phyloP scores from a whole-genome alignment of 2,329 filamentous ascomycete genomes.

The Phaeosphaeria sp. region DNA sequence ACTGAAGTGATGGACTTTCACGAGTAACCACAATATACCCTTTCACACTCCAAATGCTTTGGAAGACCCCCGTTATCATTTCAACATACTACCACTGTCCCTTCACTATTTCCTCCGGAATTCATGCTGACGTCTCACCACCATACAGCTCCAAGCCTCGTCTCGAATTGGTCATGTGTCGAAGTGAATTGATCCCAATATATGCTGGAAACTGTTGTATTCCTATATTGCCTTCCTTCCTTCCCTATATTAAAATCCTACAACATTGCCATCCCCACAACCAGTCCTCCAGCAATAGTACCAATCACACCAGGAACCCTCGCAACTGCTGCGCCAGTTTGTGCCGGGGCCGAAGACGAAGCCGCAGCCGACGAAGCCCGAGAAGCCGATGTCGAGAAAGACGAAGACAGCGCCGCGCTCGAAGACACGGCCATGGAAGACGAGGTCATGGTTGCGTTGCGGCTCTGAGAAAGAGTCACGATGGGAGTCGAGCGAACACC shows the following conservation, averaged over 20 bases:
- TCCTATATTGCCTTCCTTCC: not conserved
- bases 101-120: not conserved
- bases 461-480: not conserved
- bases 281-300: conserved; percentile 25
- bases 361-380: conserved; percentile 12
- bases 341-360: conserved; percentile 16
- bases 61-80: not conserved
- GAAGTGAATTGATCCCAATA: not conserved
- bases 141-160: not conserved
- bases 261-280: conserved; percentile 28
- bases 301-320: conserved; percentile 24
- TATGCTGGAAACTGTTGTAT: not conserved
- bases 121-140: not conserved
- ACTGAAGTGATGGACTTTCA: conserved; percentile 12
- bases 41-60: conserved; percentile 17
- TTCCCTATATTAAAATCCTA: not conserved
- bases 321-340: conserved; percentile 24
- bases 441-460: not conserved
- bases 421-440: conserved; percentile 1
- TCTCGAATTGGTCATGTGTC: not conserved
- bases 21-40: conserved; percentile 36
- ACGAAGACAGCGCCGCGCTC: conserved; percentile 9
- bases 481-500: conserved; percentile 1
- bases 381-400: conserved; percentile 9
- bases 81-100: not conserved